phyloP scores from a whole-genome alignment of 78 protist genomes.

The Mastigamoeba balamuthi region DNA sequence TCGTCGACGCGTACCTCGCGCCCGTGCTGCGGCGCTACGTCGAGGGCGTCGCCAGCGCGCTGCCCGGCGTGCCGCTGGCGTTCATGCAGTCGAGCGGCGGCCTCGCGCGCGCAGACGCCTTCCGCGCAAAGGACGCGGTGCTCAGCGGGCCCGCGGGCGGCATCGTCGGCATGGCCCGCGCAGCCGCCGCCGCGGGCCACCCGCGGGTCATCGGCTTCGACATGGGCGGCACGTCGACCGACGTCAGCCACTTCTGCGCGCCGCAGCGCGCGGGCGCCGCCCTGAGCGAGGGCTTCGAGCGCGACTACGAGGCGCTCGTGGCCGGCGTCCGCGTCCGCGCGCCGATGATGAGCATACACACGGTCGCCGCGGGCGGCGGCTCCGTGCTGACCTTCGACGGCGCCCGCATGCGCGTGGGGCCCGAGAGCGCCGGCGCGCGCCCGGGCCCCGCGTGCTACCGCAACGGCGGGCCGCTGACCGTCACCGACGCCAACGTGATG shows the following conservation, averaged over 20 bases:
- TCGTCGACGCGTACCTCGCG: constrained; percentile 93
- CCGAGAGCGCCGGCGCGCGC: constrained; percentile 76
- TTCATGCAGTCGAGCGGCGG: constrained; percentile 92
- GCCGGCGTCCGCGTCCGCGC: constrained; percentile 69
- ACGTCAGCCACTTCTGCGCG: too few species aligned
- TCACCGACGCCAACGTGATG: constrained; percentile 86
- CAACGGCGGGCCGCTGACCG: constrained; percentile 73
- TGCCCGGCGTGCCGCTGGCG: background rate
- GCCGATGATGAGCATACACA: constrained; percentile 85
- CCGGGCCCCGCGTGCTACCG: constrained; percentile 92
- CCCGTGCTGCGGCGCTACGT: constrained; percentile 65
- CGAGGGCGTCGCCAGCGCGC: background rate
- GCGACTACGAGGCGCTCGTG: constrained; percentile 82
- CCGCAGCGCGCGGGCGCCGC: background rate
- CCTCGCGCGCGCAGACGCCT: constrained; percentile 62
- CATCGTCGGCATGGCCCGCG: constrained; percentile 78
- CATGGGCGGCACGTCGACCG: constrained; percentile 96
- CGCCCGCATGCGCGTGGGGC: constrained; percentile 79
- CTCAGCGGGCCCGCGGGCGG: constrained; percentile 92
- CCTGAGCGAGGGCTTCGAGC: constrained; percentile 65
- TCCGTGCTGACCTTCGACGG: constrained; percentile 56
- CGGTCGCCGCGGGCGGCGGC: constrained; percentile 97
- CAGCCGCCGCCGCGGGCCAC: too few species aligned
- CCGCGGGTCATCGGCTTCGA: constrained; percentile 89
- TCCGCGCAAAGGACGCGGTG: constrained; percentile 77